Percentiles rank a stretch among this genome's conserved stretches.
These are phyloP conservation scores for Hypoxylon sp. DNA, from an alignment of 2,329 filamentous ascomycete species.

Conservation along the genomic window DNA sequence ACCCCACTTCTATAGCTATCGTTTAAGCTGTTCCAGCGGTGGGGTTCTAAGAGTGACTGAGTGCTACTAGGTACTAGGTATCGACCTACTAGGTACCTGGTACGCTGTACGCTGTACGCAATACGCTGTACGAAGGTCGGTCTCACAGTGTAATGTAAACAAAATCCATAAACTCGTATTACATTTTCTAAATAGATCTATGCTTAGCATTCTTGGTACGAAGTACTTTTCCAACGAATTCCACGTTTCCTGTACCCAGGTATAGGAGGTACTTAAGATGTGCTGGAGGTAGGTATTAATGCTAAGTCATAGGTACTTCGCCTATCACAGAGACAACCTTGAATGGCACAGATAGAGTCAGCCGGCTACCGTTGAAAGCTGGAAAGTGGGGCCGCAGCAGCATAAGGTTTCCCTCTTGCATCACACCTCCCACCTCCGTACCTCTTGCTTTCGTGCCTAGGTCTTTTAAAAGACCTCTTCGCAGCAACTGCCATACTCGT, in stretches of 20 bases:
- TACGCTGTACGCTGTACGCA: too few species aligned
- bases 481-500: not conserved
- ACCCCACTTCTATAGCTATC: slow-evolving; percentile 15
- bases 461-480: slow-evolving; percentile 7
- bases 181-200: too few species aligned
- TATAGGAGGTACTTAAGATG: too few species aligned
- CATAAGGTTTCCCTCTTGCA: slow-evolving; percentile 34
- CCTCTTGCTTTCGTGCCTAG: not conserved
- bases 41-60: slow-evolving; percentile 19
- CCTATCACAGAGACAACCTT: slow-evolving; percentile 7
- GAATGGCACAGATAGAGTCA: slow-evolving; percentile 10
- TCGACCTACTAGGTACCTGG: too few species aligned
- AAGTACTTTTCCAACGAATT: too few species aligned
- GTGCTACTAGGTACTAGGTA: too few species aligned
- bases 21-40: slow-evolving; percentile 5
- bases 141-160: too few species aligned
- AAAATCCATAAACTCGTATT: too few species aligned
- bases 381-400: slow-evolving; percentile 14
- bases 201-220: too few species aligned
- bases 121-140: slow-evolving; percentile 15
- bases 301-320: slow-evolving; percentile 20
- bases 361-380: slow-evolving; percentile 11
- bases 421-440: slow-evolving; percentile 6
- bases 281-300: too few species aligned
- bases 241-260: too few species aligned